Evolutionary conservation across 768 basidiomycete genomes (phyloP).

Genomic region (Tulasnella sp.): DNA sequence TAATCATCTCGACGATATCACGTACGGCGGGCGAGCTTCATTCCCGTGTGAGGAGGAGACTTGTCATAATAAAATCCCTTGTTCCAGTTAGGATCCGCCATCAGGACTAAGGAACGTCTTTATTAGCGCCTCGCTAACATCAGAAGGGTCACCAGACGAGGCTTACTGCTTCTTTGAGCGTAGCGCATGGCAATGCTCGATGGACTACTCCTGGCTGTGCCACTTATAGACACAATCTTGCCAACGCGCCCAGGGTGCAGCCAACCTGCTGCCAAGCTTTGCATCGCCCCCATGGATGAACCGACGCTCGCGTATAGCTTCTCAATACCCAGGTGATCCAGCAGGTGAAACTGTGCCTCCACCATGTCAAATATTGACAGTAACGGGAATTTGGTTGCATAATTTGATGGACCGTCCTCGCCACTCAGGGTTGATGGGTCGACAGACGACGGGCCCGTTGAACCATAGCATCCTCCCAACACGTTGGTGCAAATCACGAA

Average conservation of each 20-base stretch:
- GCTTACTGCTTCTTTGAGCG: constrained; percentile 90
- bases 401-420: constrained; percentile 53
- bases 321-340: constrained; percentile 79
- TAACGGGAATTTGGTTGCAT: constrained; percentile 88
- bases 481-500: constrained; percentile 96
- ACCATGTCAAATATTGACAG: constrained; percentile 97
- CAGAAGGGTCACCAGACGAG: background rate
- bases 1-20: constrained; percentile 29
- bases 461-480: constrained; percentile 95
- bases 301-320: constrained; percentile 92
- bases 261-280: constrained; percentile 93
- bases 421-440: constrained; percentile 49
- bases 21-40: constrained; percentile 96
- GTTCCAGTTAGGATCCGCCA: constrained; percentile 99
- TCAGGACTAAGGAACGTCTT: constrained; percentile 62
- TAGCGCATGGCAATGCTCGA: constrained; percentile 92
- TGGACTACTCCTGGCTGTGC: constrained; percentile 87
- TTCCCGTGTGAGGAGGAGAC: constrained; percentile 93
- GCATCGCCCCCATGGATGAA: constrained; percentile 97
- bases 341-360: constrained; percentile 78
- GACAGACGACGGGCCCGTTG: constrained; percentile 86
- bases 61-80: constrained; percentile 95
- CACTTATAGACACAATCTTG: constrained; percentile 90
- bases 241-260: constrained; percentile 82
- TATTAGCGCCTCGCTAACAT: background rate